Conservation (phyloP, 1,139 yeast species). For the Tardiomyces digboiensis region DNA sequence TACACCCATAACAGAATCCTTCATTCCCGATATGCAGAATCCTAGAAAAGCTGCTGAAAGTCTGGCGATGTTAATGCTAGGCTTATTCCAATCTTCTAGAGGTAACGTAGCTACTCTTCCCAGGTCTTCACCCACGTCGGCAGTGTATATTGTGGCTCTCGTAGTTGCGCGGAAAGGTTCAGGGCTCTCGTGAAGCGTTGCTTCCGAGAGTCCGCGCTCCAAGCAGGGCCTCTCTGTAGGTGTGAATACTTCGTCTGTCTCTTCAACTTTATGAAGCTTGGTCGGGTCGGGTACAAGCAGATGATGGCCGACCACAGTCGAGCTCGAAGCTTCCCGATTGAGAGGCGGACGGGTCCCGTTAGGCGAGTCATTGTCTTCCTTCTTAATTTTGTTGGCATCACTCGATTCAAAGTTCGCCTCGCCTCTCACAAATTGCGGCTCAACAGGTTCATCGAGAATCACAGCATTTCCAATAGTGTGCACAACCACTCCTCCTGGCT, state of each 20-base stretch:
- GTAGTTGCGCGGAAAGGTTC: neutral
- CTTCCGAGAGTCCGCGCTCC: neutral
- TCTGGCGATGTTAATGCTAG: constrained; percentile 9
- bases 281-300: neutral
- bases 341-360: neutral
- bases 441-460: neutral
- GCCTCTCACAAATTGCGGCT: neutral
- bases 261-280: neutral
- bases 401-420: neutral
- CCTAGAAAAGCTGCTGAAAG: constrained; percentile 12
- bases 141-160: too few relatives aligned
- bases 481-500: neutral
- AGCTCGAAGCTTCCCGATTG: neutral
- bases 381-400: neutral
- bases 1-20: constrained; percentile 13
- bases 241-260: neutral
- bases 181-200: neutral
- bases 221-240: neutral
- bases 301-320: neutral
- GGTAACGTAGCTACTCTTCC: too few relatives aligned
- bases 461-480: neutral
- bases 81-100: constrained; percentile 10
- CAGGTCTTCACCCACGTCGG: too few relatives aligned
- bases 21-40: constrained; percentile 12
- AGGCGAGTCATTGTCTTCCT: neutral